These are phyloP conservation scores for Geotrichum cucujoidarum DNA, from an alignment of 1,139 yeast species.

Conservation along the genomic window DNA sequence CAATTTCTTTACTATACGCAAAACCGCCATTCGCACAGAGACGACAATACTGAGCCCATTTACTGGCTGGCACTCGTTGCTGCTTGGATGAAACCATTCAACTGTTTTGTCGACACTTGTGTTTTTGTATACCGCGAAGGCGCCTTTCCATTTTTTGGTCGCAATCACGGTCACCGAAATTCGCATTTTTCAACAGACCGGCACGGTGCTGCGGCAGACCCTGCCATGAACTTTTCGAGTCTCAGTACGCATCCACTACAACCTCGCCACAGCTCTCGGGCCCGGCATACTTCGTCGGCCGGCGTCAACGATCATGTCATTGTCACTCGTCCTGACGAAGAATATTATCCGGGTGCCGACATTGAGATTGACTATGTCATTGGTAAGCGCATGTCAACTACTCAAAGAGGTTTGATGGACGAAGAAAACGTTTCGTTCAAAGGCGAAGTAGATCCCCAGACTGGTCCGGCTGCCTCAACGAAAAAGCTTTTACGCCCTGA, in stretches of 20 bases:
- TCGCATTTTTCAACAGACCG: too few species aligned
- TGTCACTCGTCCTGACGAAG: not conserved
- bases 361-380: constrained; percentile 14
- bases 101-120: constrained; percentile 69
- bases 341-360: constrained; percentile 6
- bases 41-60: constrained; percentile 39
- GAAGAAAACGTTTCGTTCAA: not conserved
- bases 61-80: constrained; percentile 65
- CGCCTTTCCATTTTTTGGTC: constrained; percentile 5
- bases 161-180: too few species aligned
- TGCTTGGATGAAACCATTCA: constrained; percentile 75
- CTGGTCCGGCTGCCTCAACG: too few species aligned
- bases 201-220: too few species aligned
- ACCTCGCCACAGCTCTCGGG: too few species aligned
- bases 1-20: constrained; percentile 53
- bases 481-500: too few species aligned
- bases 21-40: constrained; percentile 9
- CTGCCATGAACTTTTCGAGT: too few species aligned
- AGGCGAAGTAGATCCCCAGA: too few species aligned
- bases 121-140: constrained; percentile 71
- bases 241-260: too few species aligned
- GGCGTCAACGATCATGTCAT: not conserved
- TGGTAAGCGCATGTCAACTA: too few species aligned
- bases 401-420: too few species aligned
- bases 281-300: not conserved